These are phyloP conservation scores for Rheum nobile DNA, from an alignment of 148 eudicot genomes.

Conservation along the genomic window DNA sequence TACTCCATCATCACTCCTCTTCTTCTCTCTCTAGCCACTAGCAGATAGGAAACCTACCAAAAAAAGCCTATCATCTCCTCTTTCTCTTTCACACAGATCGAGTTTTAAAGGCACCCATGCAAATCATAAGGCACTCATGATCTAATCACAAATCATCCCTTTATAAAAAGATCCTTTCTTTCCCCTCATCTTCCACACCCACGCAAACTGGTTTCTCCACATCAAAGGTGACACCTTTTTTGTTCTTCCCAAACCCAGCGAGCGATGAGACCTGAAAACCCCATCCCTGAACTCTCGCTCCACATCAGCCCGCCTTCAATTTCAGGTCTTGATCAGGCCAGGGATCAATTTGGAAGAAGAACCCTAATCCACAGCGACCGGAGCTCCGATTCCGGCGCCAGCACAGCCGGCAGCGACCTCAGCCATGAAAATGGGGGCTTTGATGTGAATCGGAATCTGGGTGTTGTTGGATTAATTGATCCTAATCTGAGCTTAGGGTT, in stretches of 20 bases:
- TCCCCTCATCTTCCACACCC: not conserved
- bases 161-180: not conserved
- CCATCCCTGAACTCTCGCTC: conserved; percentile 54
- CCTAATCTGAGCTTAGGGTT: conserved; percentile 41
- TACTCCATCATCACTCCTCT: not conserved
- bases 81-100: conserved; percentile 7
- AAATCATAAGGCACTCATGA: conserved; percentile 85
- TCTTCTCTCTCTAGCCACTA: not conserved
- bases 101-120: conserved; percentile 30
- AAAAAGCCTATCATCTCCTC: conserved; percentile 16
- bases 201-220: not conserved
- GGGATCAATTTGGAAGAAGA: not conserved
- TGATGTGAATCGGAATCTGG: conserved; percentile 1
- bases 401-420: conserved; percentile 33
- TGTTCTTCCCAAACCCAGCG: not conserved
- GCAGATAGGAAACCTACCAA: conserved; percentile 12
- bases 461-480: conserved; percentile 4
- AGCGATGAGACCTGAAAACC: not conserved
- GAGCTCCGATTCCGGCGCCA: conserved; percentile 24
- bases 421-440: conserved; percentile 30
- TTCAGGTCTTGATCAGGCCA: conserved; percentile 13
- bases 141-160: conserved; percentile 32
- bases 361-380: conserved; percentile 14
- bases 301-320: conserved; percentile 54
- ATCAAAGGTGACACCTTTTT: not conserved